Base-by-base conservation (phyloP, 1,284 basidiomycete species). In the Apiotrichum sp. region DNA sequence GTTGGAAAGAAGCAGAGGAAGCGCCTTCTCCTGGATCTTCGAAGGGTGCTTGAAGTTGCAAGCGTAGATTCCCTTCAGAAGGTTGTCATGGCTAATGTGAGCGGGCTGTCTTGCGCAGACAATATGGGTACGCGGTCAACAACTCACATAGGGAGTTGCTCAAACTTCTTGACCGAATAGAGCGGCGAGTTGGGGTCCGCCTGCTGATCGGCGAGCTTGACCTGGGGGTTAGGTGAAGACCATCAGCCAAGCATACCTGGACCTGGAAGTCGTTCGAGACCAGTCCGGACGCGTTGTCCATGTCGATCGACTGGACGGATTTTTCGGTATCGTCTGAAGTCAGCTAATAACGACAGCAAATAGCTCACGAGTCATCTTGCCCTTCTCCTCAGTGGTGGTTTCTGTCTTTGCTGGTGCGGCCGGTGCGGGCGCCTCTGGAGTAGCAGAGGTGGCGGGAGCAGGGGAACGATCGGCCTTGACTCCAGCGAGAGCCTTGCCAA, bases 41-140 rank as follows among this genome's bases (percentile, higher is more conserved):
- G 93, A 97, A 4, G 96, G 96, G 76, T 95, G 96, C 53, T 90
- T 89, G 78, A 98, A 99, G 42, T 91, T 91, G 84, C 96, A 89
- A 47, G 87, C 86, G 75, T 93, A 97, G 52, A 98, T 84, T n/a
- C 96, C 96, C 76, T 95, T 96, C 62, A 97, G 83, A 34, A 98
- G 81, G 73, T 97, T 89, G 50, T 84, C 80, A 74, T 90, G 86
- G 53, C 92, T 95, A 70, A 50, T 34, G 39, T 63, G 53, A 65
- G 62, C 55, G 40, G 10, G 36, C 9, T 8, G 36, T 8, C 8
- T 8, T 13, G 36, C 36, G 36, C 36, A 38, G 36, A 38, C 36
- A 38, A 45, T 4, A 32, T 9, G 3, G 10, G 7, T 11, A 33
- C 22, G 29, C 11, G 13, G 10, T 1, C 6, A 16, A 6, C 16